A percentile compares a stretch with the other conserved stretches of the same genome.
Evolutionary conservation across 352 stramenopile genomes (phyloP).

Genomic region (Globisporangium echinulatum): DNA sequence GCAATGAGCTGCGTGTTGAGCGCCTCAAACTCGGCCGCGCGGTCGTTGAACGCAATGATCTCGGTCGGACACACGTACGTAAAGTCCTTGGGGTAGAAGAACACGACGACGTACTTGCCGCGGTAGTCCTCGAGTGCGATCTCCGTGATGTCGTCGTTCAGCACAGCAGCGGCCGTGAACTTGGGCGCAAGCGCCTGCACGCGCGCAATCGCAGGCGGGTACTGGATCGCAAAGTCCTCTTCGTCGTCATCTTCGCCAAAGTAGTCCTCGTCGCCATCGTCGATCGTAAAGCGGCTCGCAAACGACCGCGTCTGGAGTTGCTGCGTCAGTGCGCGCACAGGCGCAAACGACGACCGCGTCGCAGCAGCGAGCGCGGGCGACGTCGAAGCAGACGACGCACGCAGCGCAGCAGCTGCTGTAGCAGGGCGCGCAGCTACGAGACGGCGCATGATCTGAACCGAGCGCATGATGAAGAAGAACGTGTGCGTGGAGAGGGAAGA

Average conservation of each 20-base stretch:
- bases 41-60: constrained; percentile 89
- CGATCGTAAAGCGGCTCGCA: constrained; percentile 20
- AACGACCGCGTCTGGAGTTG: constrained; percentile 29
- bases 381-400: neutral
- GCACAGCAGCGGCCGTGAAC: constrained; percentile 71
- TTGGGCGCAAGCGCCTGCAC: constrained; percentile 59
- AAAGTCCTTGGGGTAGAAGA: constrained; percentile 92
- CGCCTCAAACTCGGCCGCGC: constrained; percentile 71
- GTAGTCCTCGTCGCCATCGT: constrained; percentile 42
- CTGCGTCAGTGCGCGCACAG: constrained; percentile 1
- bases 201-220: constrained; percentile 46
- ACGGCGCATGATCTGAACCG: constrained; percentile 14
- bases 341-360: constrained; percentile 6
- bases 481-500: neutral
- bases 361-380: neutral
- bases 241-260: constrained; percentile 62
- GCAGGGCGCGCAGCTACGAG: constrained; percentile 7
- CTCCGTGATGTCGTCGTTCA: constrained; percentile 81
- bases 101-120: constrained; percentile 87
- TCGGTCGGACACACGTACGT: constrained; percentile 89
- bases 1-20: constrained; percentile 87
- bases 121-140: constrained; percentile 78
- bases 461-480: constrained; percentile 6
- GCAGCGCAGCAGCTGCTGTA: constrained; percentile 3
- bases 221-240: constrained; percentile 77